Percentiles rank a stretch among this genome's conserved stretches.
These are phyloP conservation scores for Lodderomyces margitis DNA, from an alignment of 1,139 yeast species.

Conservation along the genomic window DNA sequence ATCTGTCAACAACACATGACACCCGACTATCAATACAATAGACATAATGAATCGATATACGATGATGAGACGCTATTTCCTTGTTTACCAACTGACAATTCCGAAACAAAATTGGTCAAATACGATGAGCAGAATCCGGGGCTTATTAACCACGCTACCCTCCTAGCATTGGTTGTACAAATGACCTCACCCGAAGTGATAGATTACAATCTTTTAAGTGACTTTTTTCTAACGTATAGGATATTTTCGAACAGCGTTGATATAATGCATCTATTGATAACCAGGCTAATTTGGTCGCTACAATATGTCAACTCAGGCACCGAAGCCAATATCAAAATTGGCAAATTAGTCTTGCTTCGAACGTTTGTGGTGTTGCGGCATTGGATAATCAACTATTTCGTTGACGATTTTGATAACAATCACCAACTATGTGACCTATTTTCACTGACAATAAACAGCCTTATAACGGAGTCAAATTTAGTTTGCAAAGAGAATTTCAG, in stretches of 20 bases:
- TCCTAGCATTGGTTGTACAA: conserved; percentile 63
- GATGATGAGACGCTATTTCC: conserved; percentile 41
- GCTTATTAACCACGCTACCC: conserved; percentile 38
- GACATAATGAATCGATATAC: conserved; percentile 41
- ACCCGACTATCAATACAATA: conserved; percentile 32
- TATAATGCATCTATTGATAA: conserved; percentile 58
- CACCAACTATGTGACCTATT: conserved; percentile 46
- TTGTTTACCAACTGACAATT: conserved; percentile 21
- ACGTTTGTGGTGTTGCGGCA: conserved; percentile 86
- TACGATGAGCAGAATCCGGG: conserved; percentile 37
- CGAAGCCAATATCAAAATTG: conserved; percentile 44
- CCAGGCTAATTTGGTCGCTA: conserved; percentile 74
- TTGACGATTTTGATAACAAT: conserved; percentile 62
- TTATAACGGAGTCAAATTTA: conserved; percentile 35
- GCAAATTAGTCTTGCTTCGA: conserved; percentile 72
- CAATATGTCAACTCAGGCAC: conserved; percentile 37
- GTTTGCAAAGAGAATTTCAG: conserved; percentile 11
- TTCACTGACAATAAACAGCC: conserved; percentile 47
- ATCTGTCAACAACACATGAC: conserved; percentile 16
- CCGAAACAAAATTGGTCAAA: conserved; percentile 25
- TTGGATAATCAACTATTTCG: conserved; percentile 79
- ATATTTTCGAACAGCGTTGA: conserved; percentile 59
- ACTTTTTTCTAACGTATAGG: conserved; percentile 82
- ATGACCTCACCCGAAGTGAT: conserved; percentile 77
- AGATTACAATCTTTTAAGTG: conserved; percentile 76